A percentile compares a stretch with the other conserved stretches of the same genome.
Conservation (phyloP, 2,329 filamentous ascomycete species). For the Diaporthe citriasiana region DNA sequence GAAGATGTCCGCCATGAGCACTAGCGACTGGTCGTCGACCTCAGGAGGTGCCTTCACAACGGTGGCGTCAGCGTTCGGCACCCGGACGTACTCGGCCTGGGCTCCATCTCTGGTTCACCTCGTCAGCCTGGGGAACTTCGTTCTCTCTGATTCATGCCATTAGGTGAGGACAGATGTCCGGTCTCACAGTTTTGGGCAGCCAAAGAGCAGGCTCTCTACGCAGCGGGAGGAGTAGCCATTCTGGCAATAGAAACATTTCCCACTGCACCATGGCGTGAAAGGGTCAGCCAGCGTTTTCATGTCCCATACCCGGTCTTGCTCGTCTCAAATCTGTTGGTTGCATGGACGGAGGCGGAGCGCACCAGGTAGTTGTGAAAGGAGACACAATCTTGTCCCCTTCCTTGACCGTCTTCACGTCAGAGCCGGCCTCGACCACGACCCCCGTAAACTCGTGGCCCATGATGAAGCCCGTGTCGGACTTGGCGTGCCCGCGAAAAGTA, state of each 20-base stretch:
- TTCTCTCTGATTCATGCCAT: not conserved
- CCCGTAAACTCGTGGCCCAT: slow-evolving; percentile 93
- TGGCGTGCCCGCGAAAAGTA: slow-evolving; percentile 85
- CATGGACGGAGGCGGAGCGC: slow-evolving; percentile 48
- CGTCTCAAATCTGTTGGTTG: not conserved
- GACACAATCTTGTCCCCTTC: slow-evolving; percentile 85
- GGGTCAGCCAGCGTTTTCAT: not conserved
- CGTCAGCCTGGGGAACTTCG: not conserved
- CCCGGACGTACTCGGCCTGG: slow-evolving; percentile 85
- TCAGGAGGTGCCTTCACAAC: slow-evolving; percentile 79
- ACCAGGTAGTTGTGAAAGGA: slow-evolving; percentile 88
- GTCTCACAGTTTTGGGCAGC: slow-evolving; percentile 66
- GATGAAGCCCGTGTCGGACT: slow-evolving; percentile 73
- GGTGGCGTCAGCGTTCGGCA: slow-evolving; percentile 86
- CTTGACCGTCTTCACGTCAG: slow-evolving; percentile 75
- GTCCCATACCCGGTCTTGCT: too few species aligned
- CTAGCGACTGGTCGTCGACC: slow-evolving; percentile 80
- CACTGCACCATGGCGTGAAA: slow-evolving; percentile 54
- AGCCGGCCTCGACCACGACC: slow-evolving; percentile 76
- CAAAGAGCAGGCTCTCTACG: slow-evolving; percentile 78
- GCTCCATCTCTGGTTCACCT: slow-evolving; percentile 70
- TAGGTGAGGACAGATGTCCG: too few species aligned
- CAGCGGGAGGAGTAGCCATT: slow-evolving; percentile 84
- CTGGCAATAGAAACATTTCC: slow-evolving; percentile 87
- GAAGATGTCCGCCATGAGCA: slow-evolving; percentile 95